phyloP scores from a whole-genome alignment of 805 yeast genomes.

The Lachancea cidri region DNA sequence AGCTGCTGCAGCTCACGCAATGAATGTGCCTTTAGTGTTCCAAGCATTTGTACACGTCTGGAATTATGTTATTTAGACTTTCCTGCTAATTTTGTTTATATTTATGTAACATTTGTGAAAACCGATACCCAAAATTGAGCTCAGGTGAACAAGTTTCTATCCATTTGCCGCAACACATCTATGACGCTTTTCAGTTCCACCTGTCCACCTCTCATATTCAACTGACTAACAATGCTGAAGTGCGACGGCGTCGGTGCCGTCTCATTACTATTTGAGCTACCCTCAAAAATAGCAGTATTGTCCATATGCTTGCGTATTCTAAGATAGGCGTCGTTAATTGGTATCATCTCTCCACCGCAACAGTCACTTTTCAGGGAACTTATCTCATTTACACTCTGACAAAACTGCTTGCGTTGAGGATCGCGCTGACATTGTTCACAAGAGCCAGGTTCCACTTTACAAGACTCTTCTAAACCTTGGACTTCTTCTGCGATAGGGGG shows the following conservation, averaged over 20 bases:
- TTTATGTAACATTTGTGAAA: background rate
- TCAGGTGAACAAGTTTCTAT: slow-evolving; percentile 37
- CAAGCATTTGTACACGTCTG: slow-evolving; percentile 17
- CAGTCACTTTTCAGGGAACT: background rate
- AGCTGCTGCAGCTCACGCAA: slow-evolving; percentile 16
- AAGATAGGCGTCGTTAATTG: slow-evolving; percentile 86
- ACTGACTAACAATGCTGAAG: slow-evolving; percentile 35
- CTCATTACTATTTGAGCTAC: background rate
- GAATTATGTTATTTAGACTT: slow-evolving; percentile 11
- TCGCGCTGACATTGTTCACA: slow-evolving; percentile 79
- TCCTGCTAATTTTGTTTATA: background rate
- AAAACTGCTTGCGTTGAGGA: slow-evolving; percentile 79
- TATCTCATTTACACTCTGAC: background rate
- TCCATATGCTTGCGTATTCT: slow-evolving; percentile 73
- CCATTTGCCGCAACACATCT: slow-evolving; percentile 75
- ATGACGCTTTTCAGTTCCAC: slow-evolving; percentile 92
- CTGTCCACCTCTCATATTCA: slow-evolving; percentile 79
- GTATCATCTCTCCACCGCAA: slow-evolving; percentile 45
- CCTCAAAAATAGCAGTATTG: background rate
- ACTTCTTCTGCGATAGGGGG: background rate
- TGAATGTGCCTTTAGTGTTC: slow-evolving; percentile 20
- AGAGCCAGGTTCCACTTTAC: slow-evolving; percentile 42
- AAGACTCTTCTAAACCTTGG: background rate
- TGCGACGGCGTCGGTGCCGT: background rate
- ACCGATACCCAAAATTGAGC: too few species aligned